Base-by-base conservation (phyloP, 1,284 basidiomycete genomes). In the Pseudozyma tsukubaensis region DNA sequence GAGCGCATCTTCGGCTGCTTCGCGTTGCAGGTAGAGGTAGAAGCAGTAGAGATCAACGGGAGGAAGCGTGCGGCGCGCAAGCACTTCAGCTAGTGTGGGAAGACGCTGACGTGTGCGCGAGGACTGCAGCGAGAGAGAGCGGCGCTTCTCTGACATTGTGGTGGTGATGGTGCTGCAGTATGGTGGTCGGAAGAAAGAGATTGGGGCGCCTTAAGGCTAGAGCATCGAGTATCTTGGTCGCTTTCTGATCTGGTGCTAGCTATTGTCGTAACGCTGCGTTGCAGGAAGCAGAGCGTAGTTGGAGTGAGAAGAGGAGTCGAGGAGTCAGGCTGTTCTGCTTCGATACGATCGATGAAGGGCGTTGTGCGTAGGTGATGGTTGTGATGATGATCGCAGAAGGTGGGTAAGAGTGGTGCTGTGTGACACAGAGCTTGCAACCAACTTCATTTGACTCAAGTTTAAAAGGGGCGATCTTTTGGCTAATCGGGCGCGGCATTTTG, bases 21-120 rank as follows among this genome's bases (percentile, higher is more conserved):
- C 94, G 42, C 94, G 90, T 84, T 98, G 77, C 24, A 83, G 51
- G 66, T 76, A 83, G 32, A 77, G 63, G 72, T 98, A 98, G 88
- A 97, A 97, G 91, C 96, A 97, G 88, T 96, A 97, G 54, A 98
- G 88, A 87, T 99, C 96, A 44, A 98, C 94, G 11, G 96, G 96
- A 0, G 96, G 93, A 68, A 92, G 88, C 12, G 96, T 98, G 24
- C 79, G 76, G 61, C 78, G 65, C 32, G 72, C 67, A 2, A 86
- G 73, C 18, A 85, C 84, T 61, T 86, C 85, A 29, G 85, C 83
- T 14, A 86, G 77, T 13, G 85, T 84, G 2, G 85, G 85, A 13
- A 86, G 66, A 12, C 85, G 80, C 68, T 81, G 80, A 14, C 84
- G 72, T 36, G 69, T 72, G n/a, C 62, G 69, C n/a, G 76, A 75